Evolutionary conservation across 306 rosid genomes (phyloP).

Genomic region (Phaseolus lunatus): DNA sequence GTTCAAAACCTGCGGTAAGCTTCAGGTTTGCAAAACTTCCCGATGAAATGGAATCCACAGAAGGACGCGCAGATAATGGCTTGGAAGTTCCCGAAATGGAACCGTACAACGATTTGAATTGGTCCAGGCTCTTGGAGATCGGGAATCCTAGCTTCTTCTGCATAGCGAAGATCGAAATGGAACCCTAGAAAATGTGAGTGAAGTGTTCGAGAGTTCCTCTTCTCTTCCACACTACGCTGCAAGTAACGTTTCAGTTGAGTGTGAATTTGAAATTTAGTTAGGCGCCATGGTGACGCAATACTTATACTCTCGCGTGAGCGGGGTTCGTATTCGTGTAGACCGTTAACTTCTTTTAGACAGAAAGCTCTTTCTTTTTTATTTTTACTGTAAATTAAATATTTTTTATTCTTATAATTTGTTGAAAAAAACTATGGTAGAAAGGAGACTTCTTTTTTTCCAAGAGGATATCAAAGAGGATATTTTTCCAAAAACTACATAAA

Average conservation of each 20-base stretch:
- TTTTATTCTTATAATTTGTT: background rate
- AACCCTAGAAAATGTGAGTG: slow-evolving; percentile 50
- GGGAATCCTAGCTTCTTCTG: slow-evolving; percentile 70
- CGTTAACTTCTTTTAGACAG: background rate
- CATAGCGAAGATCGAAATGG: slow-evolving; percentile 49
- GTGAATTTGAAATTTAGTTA: slow-evolving; percentile 39
- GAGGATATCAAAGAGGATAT: too few relatives aligned
- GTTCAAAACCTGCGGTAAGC: slow-evolving; percentile 81
- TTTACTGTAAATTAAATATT: background rate
- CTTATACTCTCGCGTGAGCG: slow-evolving; percentile 42
- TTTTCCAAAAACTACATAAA: too few relatives aligned
- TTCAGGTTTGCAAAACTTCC: slow-evolving; percentile 85
- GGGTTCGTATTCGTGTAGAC: background rate
- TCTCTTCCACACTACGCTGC: slow-evolving; percentile 4
- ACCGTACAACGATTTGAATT: slow-evolving; percentile 78
- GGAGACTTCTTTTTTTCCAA: too few relatives aligned
- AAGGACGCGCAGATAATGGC: slow-evolving; percentile 57
- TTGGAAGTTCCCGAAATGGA: slow-evolving; percentile 61
- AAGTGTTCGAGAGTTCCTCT: slow-evolving; percentile 2
- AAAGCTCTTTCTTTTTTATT: background rate
- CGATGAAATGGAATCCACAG: slow-evolving; percentile 62
- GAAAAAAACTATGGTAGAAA: too few relatives aligned
- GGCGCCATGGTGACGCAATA: slow-evolving; percentile 52
- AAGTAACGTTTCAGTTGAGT: slow-evolving; percentile 39
- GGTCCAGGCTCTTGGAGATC: slow-evolving; percentile 75